These are phyloP conservation scores for Dendrobium huoshanense DNA, from an alignment of 106 monocot species.

Conservation along the genomic window DNA sequence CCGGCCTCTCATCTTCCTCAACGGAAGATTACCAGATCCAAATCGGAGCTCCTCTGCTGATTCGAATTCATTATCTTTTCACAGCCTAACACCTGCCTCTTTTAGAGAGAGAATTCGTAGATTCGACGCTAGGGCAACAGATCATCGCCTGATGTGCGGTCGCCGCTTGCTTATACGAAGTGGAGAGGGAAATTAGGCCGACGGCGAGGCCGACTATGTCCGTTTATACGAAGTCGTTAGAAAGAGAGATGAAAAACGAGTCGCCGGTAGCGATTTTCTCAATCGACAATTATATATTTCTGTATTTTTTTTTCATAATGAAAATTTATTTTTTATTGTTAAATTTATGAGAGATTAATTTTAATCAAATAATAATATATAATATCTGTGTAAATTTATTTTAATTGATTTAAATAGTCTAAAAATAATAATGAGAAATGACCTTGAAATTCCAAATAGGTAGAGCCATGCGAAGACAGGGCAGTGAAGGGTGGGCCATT, in stretches of 20 bases:
- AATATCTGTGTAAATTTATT: background rate
- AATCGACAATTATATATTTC: too few species aligned
- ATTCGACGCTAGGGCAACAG: background rate
- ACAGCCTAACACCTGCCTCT: background rate
- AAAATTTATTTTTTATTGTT: too few species aligned
- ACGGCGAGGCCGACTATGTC: background rate
- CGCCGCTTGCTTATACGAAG: background rate
- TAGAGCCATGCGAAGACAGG: background rate
- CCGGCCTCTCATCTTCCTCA: conserved; percentile 7
- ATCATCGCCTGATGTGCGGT: background rate
- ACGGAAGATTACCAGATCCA: conserved; percentile 10
- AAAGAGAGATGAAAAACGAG: background rate
- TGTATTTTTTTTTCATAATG: too few species aligned
- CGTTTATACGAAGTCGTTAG: background rate
- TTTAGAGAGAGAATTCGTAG: background rate
- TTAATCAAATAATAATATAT: background rate
- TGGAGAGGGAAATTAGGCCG: background rate
- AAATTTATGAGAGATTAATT: too few species aligned
- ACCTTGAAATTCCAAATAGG: background rate
- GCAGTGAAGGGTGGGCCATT: background rate
- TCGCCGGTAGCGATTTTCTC: background rate
- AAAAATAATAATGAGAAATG: background rate
- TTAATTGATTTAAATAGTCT: too few species aligned
- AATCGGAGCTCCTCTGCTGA: background rate
- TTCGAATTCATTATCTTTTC: background rate